Conservation (phyloP, 1,284 basidiomycete species). For the Tylopilus orsonianus region DNA sequence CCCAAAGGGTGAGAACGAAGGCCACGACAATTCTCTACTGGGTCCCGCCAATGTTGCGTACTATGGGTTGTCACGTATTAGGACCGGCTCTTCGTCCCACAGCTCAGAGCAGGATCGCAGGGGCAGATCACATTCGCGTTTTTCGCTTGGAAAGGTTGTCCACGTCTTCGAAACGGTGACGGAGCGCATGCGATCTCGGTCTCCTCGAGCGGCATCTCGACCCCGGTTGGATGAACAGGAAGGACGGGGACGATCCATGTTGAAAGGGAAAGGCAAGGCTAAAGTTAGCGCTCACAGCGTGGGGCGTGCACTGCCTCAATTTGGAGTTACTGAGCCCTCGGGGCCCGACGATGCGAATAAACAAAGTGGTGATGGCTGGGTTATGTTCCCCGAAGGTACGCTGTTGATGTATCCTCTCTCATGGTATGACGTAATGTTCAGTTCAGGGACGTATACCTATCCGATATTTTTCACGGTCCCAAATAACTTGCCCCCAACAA, state of each 20-base stretch:
- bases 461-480: slow-evolving; percentile 92
- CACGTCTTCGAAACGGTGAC: slow-evolving; percentile 41
- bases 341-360: slow-evolving; percentile 39
- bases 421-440: slow-evolving; percentile 2
- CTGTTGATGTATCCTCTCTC: slow-evolving; percentile 19
- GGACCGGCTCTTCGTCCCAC: slow-evolving; percentile 16
- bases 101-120: slow-evolving; percentile 20
- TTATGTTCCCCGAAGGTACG: slow-evolving; percentile 86
- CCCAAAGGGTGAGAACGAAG: slow-evolving; percentile 29
- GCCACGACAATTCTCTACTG: not conserved
- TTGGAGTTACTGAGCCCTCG: slow-evolving; percentile 5
- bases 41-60: slow-evolving; percentile 8
- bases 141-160: slow-evolving; percentile 39
- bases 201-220: slow-evolving; percentile 28
- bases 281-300: not conserved
- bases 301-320: not conserved
- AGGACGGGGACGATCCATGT: slow-evolving; percentile 25
- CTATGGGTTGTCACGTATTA: slow-evolving; percentile 20
- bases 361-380: slow-evolving; percentile 70
- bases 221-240: slow-evolving; percentile 16
- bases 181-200: slow-evolving; percentile 43
- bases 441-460: slow-evolving; percentile 86
- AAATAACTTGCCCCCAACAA: slow-evolving; percentile 75
- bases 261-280: slow-evolving; percentile 21
- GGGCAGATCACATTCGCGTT: slow-evolving; percentile 38